Conservation (phyloP, 805 yeast species). For the Zygosaccharomyces rouxii region DNA sequence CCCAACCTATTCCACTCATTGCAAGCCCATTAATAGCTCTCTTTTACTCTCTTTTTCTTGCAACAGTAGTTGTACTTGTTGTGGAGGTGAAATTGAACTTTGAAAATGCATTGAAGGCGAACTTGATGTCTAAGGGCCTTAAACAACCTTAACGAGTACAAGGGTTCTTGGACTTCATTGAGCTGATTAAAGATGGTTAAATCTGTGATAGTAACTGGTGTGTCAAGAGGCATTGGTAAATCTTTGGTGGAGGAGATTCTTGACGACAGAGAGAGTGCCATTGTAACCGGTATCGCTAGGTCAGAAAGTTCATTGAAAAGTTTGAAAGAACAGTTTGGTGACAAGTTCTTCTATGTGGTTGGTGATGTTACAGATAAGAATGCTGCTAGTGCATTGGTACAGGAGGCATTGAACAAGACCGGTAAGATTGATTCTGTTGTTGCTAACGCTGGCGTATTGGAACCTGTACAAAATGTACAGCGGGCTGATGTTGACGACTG, state of each 20-base stretch:
- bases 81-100: background rate
- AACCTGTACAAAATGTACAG: constrained; percentile 61
- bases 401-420: constrained; percentile 43
- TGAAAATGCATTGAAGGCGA: background rate
- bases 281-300: constrained; percentile 65
- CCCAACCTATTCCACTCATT: constrained; percentile 14
- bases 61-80: background rate
- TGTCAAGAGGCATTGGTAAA: constrained; percentile 77
- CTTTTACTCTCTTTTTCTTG: background rate
- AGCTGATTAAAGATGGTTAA: constrained; percentile 13
- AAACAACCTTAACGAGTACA: background rate
- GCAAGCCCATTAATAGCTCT: background rate
- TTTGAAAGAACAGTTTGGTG: constrained; percentile 44
- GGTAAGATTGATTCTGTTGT: constrained; percentile 61
- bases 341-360: constrained; percentile 46
- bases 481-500: constrained; percentile 46
- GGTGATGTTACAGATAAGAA: constrained; percentile 57
- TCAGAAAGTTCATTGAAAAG: constrained; percentile 45
- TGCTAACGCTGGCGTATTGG: constrained; percentile 80
- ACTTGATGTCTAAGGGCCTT: background rate
- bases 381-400: constrained; percentile 36
- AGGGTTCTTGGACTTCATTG: background rate
- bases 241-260: constrained; percentile 57
- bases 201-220: constrained; percentile 54
- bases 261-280: constrained; percentile 39